These are phyloP conservation scores for Arachnomyces sp. DNA, from an alignment of 2,329 filamentous ascomycete species.

Conservation along the genomic window DNA sequence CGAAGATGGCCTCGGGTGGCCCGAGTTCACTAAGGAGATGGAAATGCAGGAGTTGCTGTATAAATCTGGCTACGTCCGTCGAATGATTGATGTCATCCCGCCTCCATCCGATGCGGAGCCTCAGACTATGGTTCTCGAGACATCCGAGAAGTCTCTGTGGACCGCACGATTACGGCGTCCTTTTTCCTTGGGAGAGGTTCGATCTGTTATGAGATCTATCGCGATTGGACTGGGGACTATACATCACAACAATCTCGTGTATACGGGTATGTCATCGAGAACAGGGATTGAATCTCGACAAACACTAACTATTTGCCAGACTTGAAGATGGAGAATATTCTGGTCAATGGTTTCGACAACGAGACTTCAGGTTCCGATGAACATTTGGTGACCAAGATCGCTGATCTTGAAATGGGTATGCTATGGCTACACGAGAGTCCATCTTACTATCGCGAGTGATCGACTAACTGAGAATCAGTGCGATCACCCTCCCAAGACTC, in stretches of 20 bases:
- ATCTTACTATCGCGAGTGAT: not conserved
- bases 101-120: not conserved
- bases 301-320: conserved; percentile 2
- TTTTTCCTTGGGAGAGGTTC: conserved; percentile 4
- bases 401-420: conserved; percentile 8
- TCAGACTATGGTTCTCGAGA: conserved; percentile 4
- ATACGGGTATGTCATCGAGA: conserved; percentile 1
- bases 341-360: conserved; percentile 5
- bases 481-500: conserved; percentile 1
- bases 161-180: conserved; percentile 1
- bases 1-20: conserved; percentile 5
- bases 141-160: conserved; percentile 4
- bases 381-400: conserved; percentile 5
- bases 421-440: not conserved
- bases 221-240: conserved; percentile 5
- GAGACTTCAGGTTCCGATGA: conserved; percentile 6
- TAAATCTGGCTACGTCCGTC: conserved; percentile 3
- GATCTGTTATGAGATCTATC: conserved; percentile 6
- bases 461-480: not conserved
- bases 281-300: no score
- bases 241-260: conserved; percentile 2
- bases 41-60: conserved; percentile 3
- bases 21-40: conserved; percentile 1
- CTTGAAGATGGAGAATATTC: conserved; percentile 8
- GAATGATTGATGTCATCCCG: conserved; percentile 6